Conservation (phyloP, 2,329 filamentous ascomycete species). For the Penicillium corylophilum region DNA sequence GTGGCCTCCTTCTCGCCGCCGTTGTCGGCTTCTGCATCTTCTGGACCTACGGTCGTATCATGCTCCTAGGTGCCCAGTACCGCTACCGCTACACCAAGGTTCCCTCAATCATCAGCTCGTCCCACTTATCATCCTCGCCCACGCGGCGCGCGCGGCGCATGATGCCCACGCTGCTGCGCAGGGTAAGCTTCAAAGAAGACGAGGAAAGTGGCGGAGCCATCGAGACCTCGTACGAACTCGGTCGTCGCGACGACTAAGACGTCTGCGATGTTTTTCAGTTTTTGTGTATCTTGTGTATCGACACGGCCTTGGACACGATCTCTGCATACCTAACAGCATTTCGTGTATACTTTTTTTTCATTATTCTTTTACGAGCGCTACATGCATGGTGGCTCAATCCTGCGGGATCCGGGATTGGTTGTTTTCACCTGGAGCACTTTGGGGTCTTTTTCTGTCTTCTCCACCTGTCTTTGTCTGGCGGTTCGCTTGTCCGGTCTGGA, state of each 20-base stretch:
- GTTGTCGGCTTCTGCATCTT: conserved; percentile 50
- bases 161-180: conserved; percentile 38
- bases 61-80: conserved; percentile 42
- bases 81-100: conserved; percentile 40
- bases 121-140: conserved; percentile 32
- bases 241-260: conserved; percentile 32
- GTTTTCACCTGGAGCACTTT: conserved; percentile 22
- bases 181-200: conserved; percentile 42
- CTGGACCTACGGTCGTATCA: conserved; percentile 51
- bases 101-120: conserved; percentile 25
- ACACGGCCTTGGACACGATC: conserved; percentile 28
- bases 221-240: conserved; percentile 42
- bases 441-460: conserved; percentile 11
- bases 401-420: conserved; percentile 23
- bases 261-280: conserved; percentile 12
- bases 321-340: conserved; percentile 21
- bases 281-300: conserved; percentile 23
- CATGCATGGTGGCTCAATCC: conserved; percentile 12
- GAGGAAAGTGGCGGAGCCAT: conserved; percentile 35
- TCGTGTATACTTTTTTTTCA: conserved; percentile 21
- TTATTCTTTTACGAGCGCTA: conserved; percentile 5
- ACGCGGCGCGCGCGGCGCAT: conserved; percentile 34
- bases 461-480: background rate
- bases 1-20: conserved; percentile 52
- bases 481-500: background rate